Evolutionary conservation across 371 early-diverging fungal genomes (phyloP).

Genomic region (Mortierella sp.): DNA sequence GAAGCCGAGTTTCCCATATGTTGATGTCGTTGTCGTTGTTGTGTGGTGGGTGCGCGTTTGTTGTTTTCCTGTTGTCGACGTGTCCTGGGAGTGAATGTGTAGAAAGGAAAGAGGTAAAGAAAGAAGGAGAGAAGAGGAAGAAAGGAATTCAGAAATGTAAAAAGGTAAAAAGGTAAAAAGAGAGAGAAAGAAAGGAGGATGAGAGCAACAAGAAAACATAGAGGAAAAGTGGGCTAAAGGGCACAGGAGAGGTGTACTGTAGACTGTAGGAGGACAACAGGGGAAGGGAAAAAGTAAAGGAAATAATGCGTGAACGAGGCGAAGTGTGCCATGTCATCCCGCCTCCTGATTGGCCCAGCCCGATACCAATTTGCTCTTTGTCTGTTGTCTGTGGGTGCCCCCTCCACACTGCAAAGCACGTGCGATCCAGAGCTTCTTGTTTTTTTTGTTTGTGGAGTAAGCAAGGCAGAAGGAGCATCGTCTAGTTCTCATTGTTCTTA

Average conservation of each 20-base stretch:
- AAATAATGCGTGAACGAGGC: not conserved
- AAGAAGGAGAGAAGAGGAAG: not conserved
- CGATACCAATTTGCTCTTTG: not conserved
- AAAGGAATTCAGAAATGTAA: too few relatives aligned
- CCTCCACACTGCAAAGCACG: not conserved
- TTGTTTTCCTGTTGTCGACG: not conserved
- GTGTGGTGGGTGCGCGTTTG: not conserved
- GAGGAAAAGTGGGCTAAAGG: not conserved
- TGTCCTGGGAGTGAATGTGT: not conserved
- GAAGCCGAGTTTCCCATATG: slow-evolving; percentile 57
- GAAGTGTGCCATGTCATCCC: slow-evolving; percentile 10
- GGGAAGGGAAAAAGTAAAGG: too few relatives aligned
- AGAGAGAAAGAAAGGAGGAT: not conserved
- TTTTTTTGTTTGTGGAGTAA: not conserved
- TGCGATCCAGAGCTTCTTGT: not conserved
- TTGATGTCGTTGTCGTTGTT: not conserved
- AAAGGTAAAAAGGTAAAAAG: not conserved
- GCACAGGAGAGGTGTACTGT: not conserved
- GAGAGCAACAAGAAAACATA: not conserved
- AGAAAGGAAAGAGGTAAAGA: not conserved
- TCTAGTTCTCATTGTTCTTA: not conserved
- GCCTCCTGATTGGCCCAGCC: not conserved
- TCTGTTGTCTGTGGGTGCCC: not conserved
- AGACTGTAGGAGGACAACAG: not conserved
- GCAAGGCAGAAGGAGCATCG: not conserved